Evolutionary conservation across 2,329 filamentous ascomycete species (phyloP).

Genomic region (Coniochaeta sp.): DNA sequence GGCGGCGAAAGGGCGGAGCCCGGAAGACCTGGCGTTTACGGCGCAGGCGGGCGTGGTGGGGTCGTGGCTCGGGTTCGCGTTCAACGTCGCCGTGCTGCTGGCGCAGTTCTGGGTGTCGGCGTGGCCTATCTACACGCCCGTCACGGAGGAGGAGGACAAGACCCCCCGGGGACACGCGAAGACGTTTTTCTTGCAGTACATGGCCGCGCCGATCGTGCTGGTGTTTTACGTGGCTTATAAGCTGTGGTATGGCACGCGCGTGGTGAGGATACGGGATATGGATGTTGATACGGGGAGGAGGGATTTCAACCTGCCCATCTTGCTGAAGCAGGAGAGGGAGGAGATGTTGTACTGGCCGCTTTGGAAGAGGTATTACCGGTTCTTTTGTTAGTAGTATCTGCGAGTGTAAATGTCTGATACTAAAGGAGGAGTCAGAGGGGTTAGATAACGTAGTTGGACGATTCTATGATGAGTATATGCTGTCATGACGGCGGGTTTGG

Average conservation of each 20-base stretch:
- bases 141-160: slow-evolving; percentile 37
- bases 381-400: slow-evolving; percentile 54
- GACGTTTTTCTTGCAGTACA: slow-evolving; percentile 68
- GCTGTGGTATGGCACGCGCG: slow-evolving; percentile 60
- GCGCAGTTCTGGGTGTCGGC: slow-evolving; percentile 87
- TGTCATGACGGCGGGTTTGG: no score
- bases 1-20: slow-evolving; percentile 58
- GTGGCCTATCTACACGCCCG: slow-evolving; percentile 58
- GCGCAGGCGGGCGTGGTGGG: slow-evolving; percentile 74
- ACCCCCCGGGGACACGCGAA: slow-evolving; percentile 38
- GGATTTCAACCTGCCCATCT: slow-evolving; percentile 72
- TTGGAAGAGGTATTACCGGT: slow-evolving; percentile 73
- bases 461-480: no score
- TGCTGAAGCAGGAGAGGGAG: slow-evolving; percentile 73
- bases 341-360: slow-evolving; percentile 65
- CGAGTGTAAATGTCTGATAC: no score
- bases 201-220: slow-evolving; percentile 62
- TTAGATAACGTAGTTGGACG: no score
- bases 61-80: slow-evolving; percentile 69
- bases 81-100: slow-evolving; percentile 70
- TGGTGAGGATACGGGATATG: slow-evolving; percentile 67
- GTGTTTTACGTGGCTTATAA: slow-evolving; percentile 70
- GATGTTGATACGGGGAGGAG: slow-evolving; percentile 80
- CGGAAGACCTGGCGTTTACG: slow-evolving; percentile 72
- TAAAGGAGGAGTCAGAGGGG: no score